phyloP scores from a whole-genome alignment of 768 basidiomycete genomes.

The Rhizopogon rudus region DNA sequence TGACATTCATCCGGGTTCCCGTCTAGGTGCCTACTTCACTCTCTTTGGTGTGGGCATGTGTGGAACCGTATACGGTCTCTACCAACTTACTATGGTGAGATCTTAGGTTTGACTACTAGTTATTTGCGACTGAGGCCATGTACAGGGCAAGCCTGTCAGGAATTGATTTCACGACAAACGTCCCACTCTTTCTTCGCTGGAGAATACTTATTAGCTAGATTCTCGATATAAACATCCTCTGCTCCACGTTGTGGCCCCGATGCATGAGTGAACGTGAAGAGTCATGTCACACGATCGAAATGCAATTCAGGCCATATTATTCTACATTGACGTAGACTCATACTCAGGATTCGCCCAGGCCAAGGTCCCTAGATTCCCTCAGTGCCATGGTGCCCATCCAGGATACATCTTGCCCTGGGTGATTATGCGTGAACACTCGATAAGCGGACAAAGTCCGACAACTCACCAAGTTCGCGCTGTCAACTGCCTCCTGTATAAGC shows the following conservation, averaged over 20 bases:
- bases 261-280: neutral
- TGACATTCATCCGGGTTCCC: neutral
- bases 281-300: neutral
- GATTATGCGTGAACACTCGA: slow-evolving; percentile 6
- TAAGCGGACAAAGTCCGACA: neutral
- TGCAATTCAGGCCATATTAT: neutral
- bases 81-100: slow-evolving; percentile 39
- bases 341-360: neutral
- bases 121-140: neutral
- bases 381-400: slow-evolving; percentile 87
- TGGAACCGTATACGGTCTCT: slow-evolving; percentile 47
- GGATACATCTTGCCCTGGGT: slow-evolving; percentile 85
- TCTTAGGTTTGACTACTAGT: slow-evolving; percentile 10
- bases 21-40: slow-evolving; percentile 49
- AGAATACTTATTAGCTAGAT: neutral
- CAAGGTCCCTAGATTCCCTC: neutral
- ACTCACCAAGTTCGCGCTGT: slow-evolving; percentile 62
- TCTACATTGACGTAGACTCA: neutral
- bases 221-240: slow-evolving; percentile 1
- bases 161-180: neutral
- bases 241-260: slow-evolving; percentile 2
- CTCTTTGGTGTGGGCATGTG: slow-evolving; percentile 51
- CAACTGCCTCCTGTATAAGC: slow-evolving; percentile 86
- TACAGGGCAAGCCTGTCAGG: slow-evolving; percentile 25
- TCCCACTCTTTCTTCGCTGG: neutral